Evolutionary conservation across 2,329 filamentous ascomycete genomes (phyloP).

Genomic region (Pyricularia pennisetigena): DNA sequence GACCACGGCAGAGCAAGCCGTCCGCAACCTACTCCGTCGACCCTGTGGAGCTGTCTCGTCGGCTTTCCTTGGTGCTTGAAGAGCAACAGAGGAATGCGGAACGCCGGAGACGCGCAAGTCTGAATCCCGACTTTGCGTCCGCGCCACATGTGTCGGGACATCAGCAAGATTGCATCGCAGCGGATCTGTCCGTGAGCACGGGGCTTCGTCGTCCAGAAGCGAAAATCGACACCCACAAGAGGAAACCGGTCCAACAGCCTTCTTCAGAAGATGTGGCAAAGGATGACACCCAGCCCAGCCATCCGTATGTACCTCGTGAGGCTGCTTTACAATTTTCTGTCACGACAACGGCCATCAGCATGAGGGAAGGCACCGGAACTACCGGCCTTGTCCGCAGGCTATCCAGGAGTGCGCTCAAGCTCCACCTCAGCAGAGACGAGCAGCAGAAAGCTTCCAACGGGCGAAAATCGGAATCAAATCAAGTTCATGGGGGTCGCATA

Average conservation of each 20-base stretch:
- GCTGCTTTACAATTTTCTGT: constrained; percentile 44
- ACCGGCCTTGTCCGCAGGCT: constrained; percentile 28
- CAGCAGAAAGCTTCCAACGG: constrained; percentile 16
- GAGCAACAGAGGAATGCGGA: constrained; percentile 35
- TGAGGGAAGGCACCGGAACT: constrained; percentile 16
- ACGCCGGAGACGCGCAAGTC: constrained; percentile 6
- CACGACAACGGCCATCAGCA: constrained; percentile 37
- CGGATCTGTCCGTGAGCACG: not conserved
- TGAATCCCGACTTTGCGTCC: not conserved
- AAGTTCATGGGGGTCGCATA: constrained; percentile 29
- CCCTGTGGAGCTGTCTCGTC: constrained; percentile 42
- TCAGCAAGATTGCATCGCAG: not conserved
- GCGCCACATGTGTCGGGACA: not conserved
- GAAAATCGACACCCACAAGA: not conserved
- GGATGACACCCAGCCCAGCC: constrained; percentile 6
- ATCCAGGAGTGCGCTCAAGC: constrained; percentile 30
- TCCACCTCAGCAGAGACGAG: constrained; percentile 28
- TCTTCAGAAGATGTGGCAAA: not conserved
- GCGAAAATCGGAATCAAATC: constrained; percentile 23
- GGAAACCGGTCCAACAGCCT: not conserved
- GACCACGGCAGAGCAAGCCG: not conserved
- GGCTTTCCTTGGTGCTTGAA: constrained; percentile 38
- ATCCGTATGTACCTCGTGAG: constrained; percentile 39
- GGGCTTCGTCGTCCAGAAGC: not conserved
- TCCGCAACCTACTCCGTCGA: constrained; percentile 28